These are phyloP conservation scores for Acmispon strigosus DNA, from an alignment of 306 rosid species.

Conservation along the genomic window DNA sequence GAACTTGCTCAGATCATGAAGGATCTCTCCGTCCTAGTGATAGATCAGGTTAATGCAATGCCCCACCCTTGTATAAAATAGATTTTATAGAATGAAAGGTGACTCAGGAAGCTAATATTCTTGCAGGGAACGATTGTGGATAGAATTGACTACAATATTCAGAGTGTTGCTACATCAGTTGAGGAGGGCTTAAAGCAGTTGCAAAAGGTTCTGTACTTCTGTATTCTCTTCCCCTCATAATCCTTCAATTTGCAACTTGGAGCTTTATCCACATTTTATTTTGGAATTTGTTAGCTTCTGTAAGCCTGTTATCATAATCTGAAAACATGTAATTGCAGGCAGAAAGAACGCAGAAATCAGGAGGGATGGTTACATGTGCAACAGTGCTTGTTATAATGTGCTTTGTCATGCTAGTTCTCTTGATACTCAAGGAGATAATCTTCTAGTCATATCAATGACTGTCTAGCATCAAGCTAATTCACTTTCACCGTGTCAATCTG, in stretches of 20 bases:
- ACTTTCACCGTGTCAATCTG: neutral
- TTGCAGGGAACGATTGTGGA: slow-evolving; percentile 81
- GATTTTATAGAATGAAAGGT: slow-evolving; percentile 16
- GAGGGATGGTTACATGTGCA: slow-evolving; percentile 76
- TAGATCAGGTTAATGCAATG: slow-evolving; percentile 56
- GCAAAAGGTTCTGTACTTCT: slow-evolving; percentile 53
- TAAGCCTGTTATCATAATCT: neutral
- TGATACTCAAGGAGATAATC: slow-evolving; percentile 59
- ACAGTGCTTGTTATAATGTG: slow-evolving; percentile 76
- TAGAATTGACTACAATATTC: slow-evolving; percentile 79
- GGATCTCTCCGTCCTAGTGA: slow-evolving; percentile 74
- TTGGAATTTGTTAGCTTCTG: neutral
- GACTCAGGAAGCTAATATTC: slow-evolving; percentile 29
- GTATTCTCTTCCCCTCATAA: neutral
- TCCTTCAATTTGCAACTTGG: neutral
- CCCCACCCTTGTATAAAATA: slow-evolving; percentile 2
- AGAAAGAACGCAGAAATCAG: slow-evolving; percentile 66
- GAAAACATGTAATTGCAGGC: slow-evolving; percentile 50
- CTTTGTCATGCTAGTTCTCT: slow-evolving; percentile 58
- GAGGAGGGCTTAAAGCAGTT: slow-evolving; percentile 73
- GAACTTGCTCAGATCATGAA: slow-evolving; percentile 84
- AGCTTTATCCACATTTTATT: neutral
- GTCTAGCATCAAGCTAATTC: slow-evolving; percentile 7
- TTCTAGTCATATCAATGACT: slow-evolving; percentile 23
- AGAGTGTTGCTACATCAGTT: slow-evolving; percentile 53